These are phyloP conservation scores for Hypoxylon trugodes DNA, from an alignment of 495 filamentous ascomycete genomes.

Conservation along the genomic window DNA sequence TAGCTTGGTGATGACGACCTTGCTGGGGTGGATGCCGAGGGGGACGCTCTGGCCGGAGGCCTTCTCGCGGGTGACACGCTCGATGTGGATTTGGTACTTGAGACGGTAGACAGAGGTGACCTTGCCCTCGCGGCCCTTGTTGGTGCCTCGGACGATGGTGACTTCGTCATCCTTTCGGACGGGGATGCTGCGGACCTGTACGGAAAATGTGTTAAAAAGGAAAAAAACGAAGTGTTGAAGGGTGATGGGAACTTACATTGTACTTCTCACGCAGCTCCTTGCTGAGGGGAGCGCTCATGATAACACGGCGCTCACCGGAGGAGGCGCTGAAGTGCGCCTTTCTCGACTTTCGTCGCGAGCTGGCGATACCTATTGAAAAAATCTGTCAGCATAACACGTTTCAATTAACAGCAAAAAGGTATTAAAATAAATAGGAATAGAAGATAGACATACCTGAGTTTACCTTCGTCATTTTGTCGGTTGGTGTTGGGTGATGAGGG, in stretches of 20 bases:
- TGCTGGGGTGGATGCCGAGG: conserved; percentile 87
- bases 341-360: conserved; percentile 95
- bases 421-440: not conserved
- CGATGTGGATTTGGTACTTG: conserved; percentile 93
- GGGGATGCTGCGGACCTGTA: conserved; percentile 91
- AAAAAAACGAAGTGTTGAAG: not conserved
- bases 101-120: conserved; percentile 96
- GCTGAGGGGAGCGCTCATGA: conserved; percentile 93
- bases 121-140: conserved; percentile 97
- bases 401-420: conserved; percentile 24
- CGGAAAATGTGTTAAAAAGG: conserved; percentile 14
- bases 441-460: conserved; percentile 55
- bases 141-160: conserved; percentile 80
- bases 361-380: conserved; percentile 65
- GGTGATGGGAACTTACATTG: conserved; percentile 68
- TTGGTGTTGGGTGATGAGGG: conserved; percentile 39
- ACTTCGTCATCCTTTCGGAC: conserved; percentile 99
- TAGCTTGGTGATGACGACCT: conserved; percentile 95
- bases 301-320: conserved; percentile 86
- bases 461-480: conserved; percentile 65
- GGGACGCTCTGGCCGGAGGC: conserved; percentile 89
- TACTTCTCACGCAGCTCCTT: conserved; percentile 97
- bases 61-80: conserved; percentile 94
- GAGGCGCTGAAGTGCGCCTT: conserved; percentile 96
- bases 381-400: conserved; percentile 16